A percentile compares a stretch with the other conserved stretches of the same genome.
Conservation (phyloP, 1,139 yeast species). For the Pichia inconspicua region DNA sequence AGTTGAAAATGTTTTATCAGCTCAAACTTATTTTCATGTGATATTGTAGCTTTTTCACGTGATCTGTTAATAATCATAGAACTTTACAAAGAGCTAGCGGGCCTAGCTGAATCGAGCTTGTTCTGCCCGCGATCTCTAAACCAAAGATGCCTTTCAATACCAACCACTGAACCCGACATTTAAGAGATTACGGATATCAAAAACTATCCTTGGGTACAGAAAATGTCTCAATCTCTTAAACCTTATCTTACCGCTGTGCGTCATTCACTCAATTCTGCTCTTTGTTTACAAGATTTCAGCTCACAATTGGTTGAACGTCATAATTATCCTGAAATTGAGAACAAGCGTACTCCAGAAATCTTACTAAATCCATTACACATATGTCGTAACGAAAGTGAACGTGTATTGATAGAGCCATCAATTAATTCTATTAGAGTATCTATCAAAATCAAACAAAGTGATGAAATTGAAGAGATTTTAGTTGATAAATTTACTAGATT, state of each 20-base stretch:
- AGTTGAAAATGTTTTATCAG: not conserved
- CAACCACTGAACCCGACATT: not conserved
- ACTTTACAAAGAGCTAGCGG: too few relatives aligned
- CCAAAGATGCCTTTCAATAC: too few relatives aligned
- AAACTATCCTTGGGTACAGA: not conserved
- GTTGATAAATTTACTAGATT: conserved; percentile 93
- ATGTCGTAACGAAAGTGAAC: conserved; percentile 90
- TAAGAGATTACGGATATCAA: not conserved
- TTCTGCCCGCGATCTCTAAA: not conserved
- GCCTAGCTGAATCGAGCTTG: too few relatives aligned
- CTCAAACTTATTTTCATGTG: not conserved
- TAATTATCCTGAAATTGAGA: conserved; percentile 94
- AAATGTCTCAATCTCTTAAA: conserved; percentile 80
- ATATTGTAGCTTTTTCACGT: too few relatives aligned
- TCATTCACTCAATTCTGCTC: conserved; percentile 89
- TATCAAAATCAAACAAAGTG: conserved; percentile 92
- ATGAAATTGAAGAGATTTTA: conserved; percentile 88
- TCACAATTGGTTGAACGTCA: conserved; percentile 96
- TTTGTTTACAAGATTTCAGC: conserved; percentile 88
- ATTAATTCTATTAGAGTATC: conserved; percentile 86
- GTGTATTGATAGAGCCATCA: conserved; percentile 87
- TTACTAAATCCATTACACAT: conserved; percentile 83
- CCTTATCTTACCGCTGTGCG: conserved; percentile 94
- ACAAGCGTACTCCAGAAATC: conserved; percentile 71
- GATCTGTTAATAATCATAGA: not conserved